Base-by-base conservation (phyloP, 1,284 basidiomycete genomes). In the Psilocybe mexicana region DNA sequence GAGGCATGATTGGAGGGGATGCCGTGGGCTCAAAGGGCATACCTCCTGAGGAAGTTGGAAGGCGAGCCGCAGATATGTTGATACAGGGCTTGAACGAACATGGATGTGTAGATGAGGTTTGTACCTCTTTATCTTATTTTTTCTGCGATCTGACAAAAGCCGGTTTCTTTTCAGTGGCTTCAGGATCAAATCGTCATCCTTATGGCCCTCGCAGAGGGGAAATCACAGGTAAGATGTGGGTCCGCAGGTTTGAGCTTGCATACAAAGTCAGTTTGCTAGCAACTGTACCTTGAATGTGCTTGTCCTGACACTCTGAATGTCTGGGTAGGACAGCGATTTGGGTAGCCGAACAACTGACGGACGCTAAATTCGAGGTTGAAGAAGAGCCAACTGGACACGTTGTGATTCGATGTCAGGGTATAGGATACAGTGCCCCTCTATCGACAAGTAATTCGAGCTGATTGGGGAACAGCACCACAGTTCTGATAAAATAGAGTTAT, bases 131-230 rank as follows among this genome's bases (percentile, higher is more conserved):
- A 11, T 26, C 18, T 18, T 18, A 18, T 50, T 6, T 61, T 10
- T 35, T 43, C 33, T 23, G 35, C 45, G 14, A 7, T 36, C 28
- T 33, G 45, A 28, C 28, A 54, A 38, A 57, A 26, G 11, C 35
- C 48, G 11, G 18, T 14, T 36, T 7, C 50, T 35, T 7, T n/a
- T 18, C 11, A 75, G 70, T 76, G 75, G 74, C 62, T 76, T 23
- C 75, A 89, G 75, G 89, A 92, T 68, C 89, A 91, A 66, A 84
- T 90, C 38, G 83, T 91, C 55, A 80, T 91, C 42, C 86, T 90
- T 65, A 81, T 90, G 70, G 87, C 87, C 8, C 75, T 91, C 11
- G 87, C 88, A 4, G 71, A 83, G 49, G 87, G 87, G 3, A 76
- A 64, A 26, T 90, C 87, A 5, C 73, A 73, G 45, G 74, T 91